Conservation (phyloP, 2,329 filamentous ascomycete species). For the Trichophyton rubrum region DNA sequence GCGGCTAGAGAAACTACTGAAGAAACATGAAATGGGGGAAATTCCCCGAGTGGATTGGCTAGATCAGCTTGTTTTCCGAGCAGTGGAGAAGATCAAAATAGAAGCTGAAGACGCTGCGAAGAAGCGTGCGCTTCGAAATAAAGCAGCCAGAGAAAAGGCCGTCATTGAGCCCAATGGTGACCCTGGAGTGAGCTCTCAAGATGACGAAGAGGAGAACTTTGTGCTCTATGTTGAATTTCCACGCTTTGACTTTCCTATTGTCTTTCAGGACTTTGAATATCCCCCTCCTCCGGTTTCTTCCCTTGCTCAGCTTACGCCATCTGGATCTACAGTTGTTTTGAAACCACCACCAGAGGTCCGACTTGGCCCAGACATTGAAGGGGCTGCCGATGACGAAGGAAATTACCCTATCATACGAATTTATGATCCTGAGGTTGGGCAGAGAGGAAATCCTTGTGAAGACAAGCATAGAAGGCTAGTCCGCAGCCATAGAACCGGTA, state of each 20-base stretch:
- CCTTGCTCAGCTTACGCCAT: conserved; percentile 50
- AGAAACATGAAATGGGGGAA: conserved; percentile 97
- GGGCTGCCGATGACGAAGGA: conserved; percentile 40
- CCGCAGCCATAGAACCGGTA: conserved; percentile 83
- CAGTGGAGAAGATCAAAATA: conserved; percentile 64
- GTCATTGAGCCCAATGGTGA: conserved; percentile 21
- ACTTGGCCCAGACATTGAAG: conserved; percentile 78
- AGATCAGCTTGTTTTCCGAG: conserved; percentile 84
- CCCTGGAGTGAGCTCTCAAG: conserved; percentile 18
- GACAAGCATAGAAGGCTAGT: conserved; percentile 87
- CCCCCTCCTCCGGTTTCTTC: conserved; percentile 70
- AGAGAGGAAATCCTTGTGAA: conserved; percentile 84
- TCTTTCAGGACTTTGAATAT: conserved; percentile 92
- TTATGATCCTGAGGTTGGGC: conserved; percentile 86
- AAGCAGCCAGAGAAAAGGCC: conserved; percentile 22
- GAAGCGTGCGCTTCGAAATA: conserved; percentile 37
- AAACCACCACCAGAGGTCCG: conserved; percentile 81
- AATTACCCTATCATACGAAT: conserved; percentile 59
- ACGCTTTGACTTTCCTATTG: conserved; percentile 86
- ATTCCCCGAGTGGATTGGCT: conserved; percentile 90
- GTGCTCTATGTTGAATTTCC: conserved; percentile 83
- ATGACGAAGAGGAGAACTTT: conserved; percentile 53
- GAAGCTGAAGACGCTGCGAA: conserved; percentile 52
- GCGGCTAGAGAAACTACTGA: conserved; percentile 76
- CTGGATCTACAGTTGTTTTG: conserved; percentile 55